phyloP scores from a whole-genome alignment of 1,284 basidiomycete species.

The Sporisorium sorghi region DNA sequence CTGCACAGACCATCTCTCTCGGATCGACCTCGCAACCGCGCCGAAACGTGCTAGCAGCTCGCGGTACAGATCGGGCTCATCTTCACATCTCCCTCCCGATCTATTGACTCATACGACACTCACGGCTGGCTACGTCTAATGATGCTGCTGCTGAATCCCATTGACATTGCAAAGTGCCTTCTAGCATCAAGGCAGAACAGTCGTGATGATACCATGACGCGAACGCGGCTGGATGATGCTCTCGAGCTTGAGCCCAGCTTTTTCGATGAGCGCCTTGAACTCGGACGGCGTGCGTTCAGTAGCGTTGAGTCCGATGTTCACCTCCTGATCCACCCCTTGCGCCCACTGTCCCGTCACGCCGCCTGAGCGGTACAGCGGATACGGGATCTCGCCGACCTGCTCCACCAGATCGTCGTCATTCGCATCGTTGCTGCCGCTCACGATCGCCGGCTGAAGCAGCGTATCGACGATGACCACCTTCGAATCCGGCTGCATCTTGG shows the following conservation, averaged over 20 bases:
- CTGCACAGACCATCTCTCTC: slow-evolving; percentile 7
- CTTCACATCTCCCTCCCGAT: background rate
- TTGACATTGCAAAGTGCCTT: background rate
- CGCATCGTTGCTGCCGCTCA: background rate
- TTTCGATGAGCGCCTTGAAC: slow-evolving; percentile 30
- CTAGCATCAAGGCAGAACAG: slow-evolving; percentile 15
- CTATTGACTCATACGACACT: background rate
- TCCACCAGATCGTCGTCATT: slow-evolving; percentile 9
- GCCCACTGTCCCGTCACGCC: slow-evolving; percentile 18
- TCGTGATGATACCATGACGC: slow-evolving; percentile 21
- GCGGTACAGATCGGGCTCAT: background rate
- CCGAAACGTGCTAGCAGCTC: too few relatives aligned
- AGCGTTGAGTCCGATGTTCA: slow-evolving; percentile 19
- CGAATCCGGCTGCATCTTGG: slow-evolving; percentile 27
- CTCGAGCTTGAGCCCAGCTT: slow-evolving; percentile 28
- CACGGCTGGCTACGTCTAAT: too few relatives aligned
- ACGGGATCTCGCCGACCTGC: slow-evolving; percentile 19
- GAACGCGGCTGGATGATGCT: slow-evolving; percentile 36
- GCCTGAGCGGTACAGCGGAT: slow-evolving; percentile 26
- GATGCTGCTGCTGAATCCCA: background rate
- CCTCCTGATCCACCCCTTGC: slow-evolving; percentile 24
- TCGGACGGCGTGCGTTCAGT: slow-evolving; percentile 27
- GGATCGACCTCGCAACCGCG: background rate
- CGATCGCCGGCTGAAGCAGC: slow-evolving; percentile 37
- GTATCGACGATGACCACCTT: slow-evolving; percentile 34